Evolutionary conservation across 768 basidiomycete genomes (phyloP), one percentile per base, ranked within the genome.

Genomic region (Cystofilobasidium ferigula): DNA sequence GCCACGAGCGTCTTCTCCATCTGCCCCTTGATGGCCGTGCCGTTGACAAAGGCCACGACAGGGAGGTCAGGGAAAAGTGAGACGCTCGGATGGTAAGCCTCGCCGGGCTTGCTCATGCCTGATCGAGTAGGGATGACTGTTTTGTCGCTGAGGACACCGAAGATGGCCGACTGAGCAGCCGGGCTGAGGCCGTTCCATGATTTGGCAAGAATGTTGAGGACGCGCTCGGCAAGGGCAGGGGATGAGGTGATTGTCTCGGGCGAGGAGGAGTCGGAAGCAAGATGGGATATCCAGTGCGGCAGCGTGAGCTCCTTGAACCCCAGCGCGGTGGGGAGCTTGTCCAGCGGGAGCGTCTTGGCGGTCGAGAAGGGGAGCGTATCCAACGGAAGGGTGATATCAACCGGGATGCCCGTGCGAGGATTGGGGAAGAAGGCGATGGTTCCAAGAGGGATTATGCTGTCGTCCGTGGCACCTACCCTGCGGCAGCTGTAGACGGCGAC

Each of bases 61-160:
- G 93, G 85, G 32, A 94, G 79, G 74, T 98, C 93, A n/a, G 83
- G 81, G 74, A 99, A 97, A 53, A 97, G 79, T 71, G 88, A 84
- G 48, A 86, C 89, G 68, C 83, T 89, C 14, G 86, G 78, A 73
- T 95, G 93, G 76, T 95, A 97, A n/a, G 76, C 74, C 64, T 89
- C 83, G 10, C 77, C 77, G 0, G 93, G 89, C 43, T 76, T 72
- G 68, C 83, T 85, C 78, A 93, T 81, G 9, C 94, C 94, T 20
- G 76, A 77, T 26, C 82, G 83, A 12, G 86, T 88, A 22, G 88
- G 87, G 45, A 91, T 81, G 71, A 54, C 32, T 10, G 36, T 57
- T 20, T 56, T 40, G n/a, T 57, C 43, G 12, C 35, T 35, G 20
- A 53, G 34, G 86, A 87, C 1, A 83, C 69, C 76, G n/a, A 78